A percentile compares a stretch with the other conserved stretches of the same genome.
phyloP scores from a whole-genome alignment of 306 rosid genomes.

The Vigna unguiculata region DNA sequence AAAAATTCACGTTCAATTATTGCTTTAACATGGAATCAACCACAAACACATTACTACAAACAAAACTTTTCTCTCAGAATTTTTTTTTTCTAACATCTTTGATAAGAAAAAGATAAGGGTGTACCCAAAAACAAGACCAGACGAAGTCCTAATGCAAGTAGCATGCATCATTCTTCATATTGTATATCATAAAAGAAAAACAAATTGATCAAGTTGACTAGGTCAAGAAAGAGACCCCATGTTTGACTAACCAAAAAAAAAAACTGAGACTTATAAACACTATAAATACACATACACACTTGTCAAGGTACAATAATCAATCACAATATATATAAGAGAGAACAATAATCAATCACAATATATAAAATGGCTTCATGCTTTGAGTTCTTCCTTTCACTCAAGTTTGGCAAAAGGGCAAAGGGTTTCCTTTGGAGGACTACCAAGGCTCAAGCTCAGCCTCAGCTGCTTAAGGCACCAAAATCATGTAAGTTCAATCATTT shows the following conservation, averaged over 20 bases:
- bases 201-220: slow-evolving; percentile 24
- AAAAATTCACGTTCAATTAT: no score
- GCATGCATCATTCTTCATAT: not conserved
- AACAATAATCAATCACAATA: not conserved
- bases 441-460: not conserved
- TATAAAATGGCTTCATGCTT: slow-evolving; percentile 12
- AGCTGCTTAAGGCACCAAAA: not conserved
- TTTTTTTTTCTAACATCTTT: no score
- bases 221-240: not conserved
- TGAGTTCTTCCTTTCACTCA: not conserved
- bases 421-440: not conserved
- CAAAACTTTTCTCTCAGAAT: no score
- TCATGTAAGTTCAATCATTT: not conserved
- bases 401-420: slow-evolving; percentile 10
- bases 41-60: no score
- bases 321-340: slow-evolving; percentile 13
- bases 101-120: not conserved
- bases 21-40: no score
- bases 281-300: slow-evolving; percentile 13
- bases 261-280: not conserved
- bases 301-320: not conserved
- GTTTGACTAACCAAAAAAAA: slow-evolving; percentile 1
- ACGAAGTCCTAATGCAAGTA: not conserved
- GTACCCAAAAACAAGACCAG: not conserved
- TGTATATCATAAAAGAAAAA: not conserved